A percentile compares a stretch with the other conserved stretches of the same genome.
These are phyloP conservation scores for Pueraria montana DNA, from an alignment of 306 rosid genomes.

Conservation along the genomic window DNA sequence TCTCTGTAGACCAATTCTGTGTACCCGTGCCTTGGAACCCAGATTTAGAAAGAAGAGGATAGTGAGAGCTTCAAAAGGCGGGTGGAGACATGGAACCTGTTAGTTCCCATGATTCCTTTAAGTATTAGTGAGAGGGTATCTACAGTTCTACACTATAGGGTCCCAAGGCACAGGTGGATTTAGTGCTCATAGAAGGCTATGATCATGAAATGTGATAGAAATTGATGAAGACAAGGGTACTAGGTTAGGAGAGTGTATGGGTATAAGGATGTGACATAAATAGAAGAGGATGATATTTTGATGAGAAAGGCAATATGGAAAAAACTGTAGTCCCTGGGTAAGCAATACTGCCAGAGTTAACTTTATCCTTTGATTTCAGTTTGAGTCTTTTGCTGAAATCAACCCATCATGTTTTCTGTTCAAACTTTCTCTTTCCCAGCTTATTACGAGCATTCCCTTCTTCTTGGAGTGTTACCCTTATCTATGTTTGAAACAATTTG, in stretches of 20 bases:
- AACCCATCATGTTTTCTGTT: background rate
- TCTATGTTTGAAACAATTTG: too few relatives aligned
- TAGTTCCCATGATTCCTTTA: conserved; percentile 20
- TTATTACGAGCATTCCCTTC: background rate
- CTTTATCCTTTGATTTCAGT: too few relatives aligned
- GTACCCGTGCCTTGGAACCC: background rate
- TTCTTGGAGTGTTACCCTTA: background rate
- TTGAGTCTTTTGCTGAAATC: background rate
- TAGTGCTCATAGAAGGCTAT: background rate
- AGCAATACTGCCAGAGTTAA: conserved; percentile 10
- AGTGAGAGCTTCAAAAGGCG: conserved; percentile 15
- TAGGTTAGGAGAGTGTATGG: conserved; percentile 4
- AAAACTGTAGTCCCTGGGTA: background rate
- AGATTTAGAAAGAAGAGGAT: conserved; percentile 19
- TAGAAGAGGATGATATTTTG: conserved; percentile 11
- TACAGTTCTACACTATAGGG: background rate
- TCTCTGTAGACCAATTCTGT: background rate
- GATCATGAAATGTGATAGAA: conserved; percentile 8
- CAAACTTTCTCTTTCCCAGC: conserved; percentile 18
- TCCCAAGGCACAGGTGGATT: conserved; percentile 16
- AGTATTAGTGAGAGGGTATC: conserved; percentile 5
- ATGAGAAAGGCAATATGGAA: background rate
- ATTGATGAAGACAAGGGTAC: conserved; percentile 9
- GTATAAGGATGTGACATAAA: background rate
- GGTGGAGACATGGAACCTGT: background rate